These are phyloP conservation scores for Cladosporium sp. DNA, from an alignment of 2,329 filamentous ascomycete genomes.

Conservation along the genomic window DNA sequence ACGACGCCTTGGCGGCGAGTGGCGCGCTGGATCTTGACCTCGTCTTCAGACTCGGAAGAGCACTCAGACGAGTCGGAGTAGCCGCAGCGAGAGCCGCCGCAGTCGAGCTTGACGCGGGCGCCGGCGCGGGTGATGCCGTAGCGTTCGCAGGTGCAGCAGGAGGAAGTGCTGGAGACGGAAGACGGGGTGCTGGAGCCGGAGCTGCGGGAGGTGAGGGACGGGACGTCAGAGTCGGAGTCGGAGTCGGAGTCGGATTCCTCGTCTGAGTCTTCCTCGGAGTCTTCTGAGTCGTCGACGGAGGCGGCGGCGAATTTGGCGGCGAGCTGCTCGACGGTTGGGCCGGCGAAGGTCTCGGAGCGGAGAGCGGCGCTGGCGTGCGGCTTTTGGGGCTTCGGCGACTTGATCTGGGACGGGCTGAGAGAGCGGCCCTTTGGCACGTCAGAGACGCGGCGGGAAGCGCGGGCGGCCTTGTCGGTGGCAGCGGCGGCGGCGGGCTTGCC, in stretches of 20 bases:
- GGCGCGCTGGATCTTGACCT: constrained; percentile 34
- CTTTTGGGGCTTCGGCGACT: constrained; percentile 83
- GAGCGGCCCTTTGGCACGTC: constrained; percentile 86
- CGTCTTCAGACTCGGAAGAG: constrained; percentile 64
- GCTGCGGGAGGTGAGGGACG: constrained; percentile 66
- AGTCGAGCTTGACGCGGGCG: constrained; percentile 93
- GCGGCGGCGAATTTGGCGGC: constrained; percentile 55
- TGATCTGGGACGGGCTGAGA: constrained; percentile 82
- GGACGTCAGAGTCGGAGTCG: constrained; percentile 36
- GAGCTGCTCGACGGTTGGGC: constrained; percentile 73
- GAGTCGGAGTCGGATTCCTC: constrained; percentile 54
- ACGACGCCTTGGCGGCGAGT: constrained; percentile 46
- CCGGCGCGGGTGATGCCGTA: constrained; percentile 91
- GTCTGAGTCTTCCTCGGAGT: constrained; percentile 67
- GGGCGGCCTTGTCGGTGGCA: constrained; percentile 36
- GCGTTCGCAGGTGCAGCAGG: constrained; percentile 85
- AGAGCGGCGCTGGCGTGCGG: constrained; percentile 85
- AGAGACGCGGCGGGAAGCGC: constrained; percentile 46
- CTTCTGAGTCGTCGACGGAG: constrained; percentile 37
- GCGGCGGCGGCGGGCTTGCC: constrained; percentile 43
- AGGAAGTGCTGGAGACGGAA: constrained; percentile 48
- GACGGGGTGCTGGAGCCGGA: constrained; percentile 56
- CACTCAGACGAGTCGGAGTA: constrained; percentile 67
- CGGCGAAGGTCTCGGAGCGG: constrained; percentile 74
- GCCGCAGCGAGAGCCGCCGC: constrained; percentile 82